Conservation (phyloP, 1,139 yeast species). For the Pneumocystis murina region DNA sequence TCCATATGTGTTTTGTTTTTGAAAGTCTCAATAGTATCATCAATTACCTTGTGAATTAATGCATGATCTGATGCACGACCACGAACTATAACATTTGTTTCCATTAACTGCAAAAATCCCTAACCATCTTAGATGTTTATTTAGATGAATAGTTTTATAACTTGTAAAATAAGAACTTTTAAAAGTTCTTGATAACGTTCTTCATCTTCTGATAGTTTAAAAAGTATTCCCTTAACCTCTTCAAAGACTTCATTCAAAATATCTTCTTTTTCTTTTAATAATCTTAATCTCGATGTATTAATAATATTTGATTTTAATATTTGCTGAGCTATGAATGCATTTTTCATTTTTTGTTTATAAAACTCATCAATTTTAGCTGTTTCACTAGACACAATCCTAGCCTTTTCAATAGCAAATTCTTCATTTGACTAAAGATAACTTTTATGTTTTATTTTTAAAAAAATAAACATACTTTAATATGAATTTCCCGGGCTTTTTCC, state of each 20-base stretch:
- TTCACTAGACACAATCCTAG: constrained; percentile 83
- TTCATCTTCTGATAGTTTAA: constrained; percentile 37
- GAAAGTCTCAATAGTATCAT: constrained; percentile 48
- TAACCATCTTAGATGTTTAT: neutral
- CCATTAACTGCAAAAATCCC: constrained; percentile 55
- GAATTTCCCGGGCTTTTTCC: constrained; percentile 94
- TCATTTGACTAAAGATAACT: constrained; percentile 54
- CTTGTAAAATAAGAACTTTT: constrained; percentile 65
- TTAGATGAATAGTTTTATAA: neutral
- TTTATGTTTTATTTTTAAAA: neutral
- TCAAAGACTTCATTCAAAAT: constrained; percentile 62
- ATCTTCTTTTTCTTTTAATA: constrained; percentile 73
- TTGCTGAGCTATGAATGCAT: constrained; percentile 84
- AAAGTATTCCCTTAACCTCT: constrained; percentile 49
- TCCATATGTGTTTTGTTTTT: constrained; percentile 32
- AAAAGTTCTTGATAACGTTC: constrained; percentile 53
- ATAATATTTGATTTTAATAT: constrained; percentile 89
- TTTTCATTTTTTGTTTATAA: constrained; percentile 74
- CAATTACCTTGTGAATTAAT: constrained; percentile 47
- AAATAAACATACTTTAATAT: constrained; percentile 39
- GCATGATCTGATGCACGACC: constrained; percentile 58
- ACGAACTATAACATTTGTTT: constrained; percentile 45
- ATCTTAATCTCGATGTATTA: constrained; percentile 85
- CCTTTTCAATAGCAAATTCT: constrained; percentile 96
- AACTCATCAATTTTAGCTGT: constrained; percentile 71